Base-by-base conservation (phyloP, 2,329 filamentous ascomycete species). In the Aspergillus costaricaensis region DNA sequence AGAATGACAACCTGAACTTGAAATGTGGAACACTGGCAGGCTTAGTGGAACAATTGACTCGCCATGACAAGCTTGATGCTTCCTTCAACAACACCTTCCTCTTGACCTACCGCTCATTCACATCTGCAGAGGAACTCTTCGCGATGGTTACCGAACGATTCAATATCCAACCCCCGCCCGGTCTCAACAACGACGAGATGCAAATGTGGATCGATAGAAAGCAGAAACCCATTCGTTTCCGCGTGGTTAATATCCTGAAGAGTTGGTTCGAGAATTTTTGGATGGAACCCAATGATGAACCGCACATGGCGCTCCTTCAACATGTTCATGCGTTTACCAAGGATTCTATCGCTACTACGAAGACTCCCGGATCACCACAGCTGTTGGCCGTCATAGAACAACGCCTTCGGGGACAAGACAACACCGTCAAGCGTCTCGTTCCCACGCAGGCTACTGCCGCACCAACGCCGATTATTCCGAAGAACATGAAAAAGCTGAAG, bases 401-500 rank as follows among this genome's bases (percentile, higher is more conserved):
- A 76, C 87, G 95, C 39, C 83, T 96, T 65, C 89, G 86, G 63
- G 94, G 95, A 60, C 92, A 96, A 73, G 95, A 98, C 66, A 90
- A 90, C 15, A 89, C 91, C 19, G 89, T 89, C 9, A 93, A 96
- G 72, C 88, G 91, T 36, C 85, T 99, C 73, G 88, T 99, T 17
- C 88, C 95, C 64, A 98, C 92, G 0, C 82, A 95, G 65, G 94
- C 88, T 73, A 88, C 89, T 68, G 89, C 91, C 64, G 90, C 91
- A 1, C 94, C 95, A 4, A 81, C 90, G 38, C 92, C 95, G 1
- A 97, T 98, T 72, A 87, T 97, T 75, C 95, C 95, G 1, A 97
- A 96, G 84, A 97, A 98, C 76, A 96, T 99, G 92, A 97, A 95
- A 85, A 99, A 97, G 79, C 85, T 99, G 68, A 99, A 98, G 77